Base-by-base conservation (phyloP, 2,329 filamentous ascomycete genomes). In the Endothia cerciana region DNA sequence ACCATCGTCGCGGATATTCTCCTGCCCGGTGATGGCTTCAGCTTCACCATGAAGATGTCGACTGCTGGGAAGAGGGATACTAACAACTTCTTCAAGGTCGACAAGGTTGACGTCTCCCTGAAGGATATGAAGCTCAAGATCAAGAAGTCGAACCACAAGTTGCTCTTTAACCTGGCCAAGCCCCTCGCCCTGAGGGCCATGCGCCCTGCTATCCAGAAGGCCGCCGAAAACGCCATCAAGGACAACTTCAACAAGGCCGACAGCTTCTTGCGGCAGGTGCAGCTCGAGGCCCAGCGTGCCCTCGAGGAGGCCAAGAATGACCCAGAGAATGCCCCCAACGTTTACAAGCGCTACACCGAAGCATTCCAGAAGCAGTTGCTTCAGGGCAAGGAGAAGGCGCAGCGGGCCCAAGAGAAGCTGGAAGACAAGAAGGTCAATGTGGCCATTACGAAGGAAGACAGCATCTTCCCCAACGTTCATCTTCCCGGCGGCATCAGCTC, bases 141-240 rank as follows among this genome's bases (percentile, higher is more conserved):
- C 70, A 93, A 94, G 85, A 88, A 97, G 83, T 97, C 94, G 62
- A 96, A 90, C 77, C 94, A 98, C 86, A 99, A 97, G 86, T 74
- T 95, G 15, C 84, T 98, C 28, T 97, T 98, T 78, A 82, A 82
- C 63, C 76, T 97, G 45, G 90, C 94, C 83, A 97, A 97, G 85
- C 92, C 94, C 4, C 76, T 98, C 33, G 84, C 97, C 70, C 85
- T 97, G 75, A 93, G 90, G 80, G 87, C 93, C 36, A 86, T 99
- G 72, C 90, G 91, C 58, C 93, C 94, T 41, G 91, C 87, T 22
- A 83, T 99, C 66, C 89, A 95, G 78, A 97, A 95, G 84, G 91
- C 91, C 1, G 80, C 97, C 1, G 94, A 97, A 82, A 92, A 94
- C 81, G 87, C 92, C 72, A 92, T 99, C 79, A 92, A 90, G 77